Conservation (phyloP, 1,139 yeast species). For the Geotrichum fermentans region DNA sequence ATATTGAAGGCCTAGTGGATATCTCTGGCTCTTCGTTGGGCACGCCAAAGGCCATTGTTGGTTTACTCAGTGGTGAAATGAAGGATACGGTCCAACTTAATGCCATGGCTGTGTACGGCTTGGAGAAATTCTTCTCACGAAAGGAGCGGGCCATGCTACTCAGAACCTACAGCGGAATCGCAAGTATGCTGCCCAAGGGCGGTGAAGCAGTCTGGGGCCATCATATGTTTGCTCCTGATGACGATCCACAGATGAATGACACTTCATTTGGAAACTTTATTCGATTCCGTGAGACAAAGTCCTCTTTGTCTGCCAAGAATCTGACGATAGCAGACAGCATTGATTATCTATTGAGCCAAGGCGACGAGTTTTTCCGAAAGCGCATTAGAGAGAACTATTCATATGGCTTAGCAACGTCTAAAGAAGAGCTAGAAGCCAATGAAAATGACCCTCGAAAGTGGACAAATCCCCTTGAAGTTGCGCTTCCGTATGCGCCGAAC, state of each 20-base stretch:
- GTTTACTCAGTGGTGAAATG: slow-evolving; percentile 93
- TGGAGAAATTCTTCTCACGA: slow-evolving; percentile 88
- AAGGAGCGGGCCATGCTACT: slow-evolving; percentile 82
- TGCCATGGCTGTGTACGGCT: slow-evolving; percentile 86
- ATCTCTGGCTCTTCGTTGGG: slow-evolving; percentile 86
- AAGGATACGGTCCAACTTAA: slow-evolving; percentile 93
- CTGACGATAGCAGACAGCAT: slow-evolving; percentile 64
- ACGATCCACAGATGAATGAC: slow-evolving; percentile 36
- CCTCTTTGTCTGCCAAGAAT: slow-evolving; percentile 46
- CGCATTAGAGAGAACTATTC: slow-evolving; percentile 70
- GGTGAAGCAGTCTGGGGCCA: slow-evolving; percentile 88
- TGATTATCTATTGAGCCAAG: slow-evolving; percentile 54
- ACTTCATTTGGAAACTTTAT: slow-evolving; percentile 71
- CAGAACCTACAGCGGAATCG: slow-evolving; percentile 85
- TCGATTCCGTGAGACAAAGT: slow-evolving; percentile 49
- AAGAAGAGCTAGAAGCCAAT: slow-evolving; percentile 55
- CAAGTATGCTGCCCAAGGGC: slow-evolving; percentile 95
- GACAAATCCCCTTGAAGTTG: slow-evolving; percentile 88
- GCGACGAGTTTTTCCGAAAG: slow-evolving; percentile 72
- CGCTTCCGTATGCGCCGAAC: slow-evolving; percentile 89
- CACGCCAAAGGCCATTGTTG: slow-evolving; percentile 90
- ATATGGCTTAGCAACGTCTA: slow-evolving; percentile 63
- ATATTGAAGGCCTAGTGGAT: slow-evolving; percentile 75
- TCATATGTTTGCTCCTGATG: slow-evolving; percentile 46
- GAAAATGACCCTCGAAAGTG: slow-evolving; percentile 71